Percentiles rank a stretch among this genome's conserved stretches.
Evolutionary conservation across 2,329 filamentous ascomycete genomes (phyloP).

Genomic region (Alternaria sp.): DNA sequence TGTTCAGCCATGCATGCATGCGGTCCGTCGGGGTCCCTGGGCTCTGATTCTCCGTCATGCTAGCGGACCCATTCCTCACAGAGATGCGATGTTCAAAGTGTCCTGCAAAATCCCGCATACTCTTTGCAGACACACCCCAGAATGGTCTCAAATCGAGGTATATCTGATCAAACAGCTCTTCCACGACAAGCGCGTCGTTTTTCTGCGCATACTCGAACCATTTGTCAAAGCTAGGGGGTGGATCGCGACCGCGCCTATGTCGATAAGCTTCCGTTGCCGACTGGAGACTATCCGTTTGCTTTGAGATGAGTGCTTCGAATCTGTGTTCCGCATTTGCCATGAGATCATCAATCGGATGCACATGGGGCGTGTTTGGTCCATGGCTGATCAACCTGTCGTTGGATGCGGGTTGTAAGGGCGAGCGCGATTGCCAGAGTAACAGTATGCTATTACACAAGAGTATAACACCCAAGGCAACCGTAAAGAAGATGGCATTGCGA

Average conservation of each 20-base stretch:
- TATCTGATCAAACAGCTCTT: slow-evolving; percentile 62
- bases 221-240: slow-evolving; percentile 60
- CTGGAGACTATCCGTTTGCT: slow-evolving; percentile 50
- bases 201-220: slow-evolving; percentile 59
- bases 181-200: slow-evolving; percentile 56
- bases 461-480: slow-evolving; percentile 65
- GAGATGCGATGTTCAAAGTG: slow-evolving; percentile 52
- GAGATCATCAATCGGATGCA: slow-evolving; percentile 53
- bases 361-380: background rate
- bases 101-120: slow-evolving; percentile 55
- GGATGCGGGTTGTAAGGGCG: slow-evolving; percentile 1
- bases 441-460: slow-evolving; percentile 65
- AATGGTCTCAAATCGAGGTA: slow-evolving; percentile 61
- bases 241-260: slow-evolving; percentile 57
- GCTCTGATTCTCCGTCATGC: slow-evolving; percentile 39
- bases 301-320: slow-evolving; percentile 42
- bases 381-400: background rate
- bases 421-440: slow-evolving; percentile 20
- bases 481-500: slow-evolving; percentile 65
- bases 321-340: slow-evolving; percentile 47
- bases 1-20: slow-evolving; percentile 54
- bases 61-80: slow-evolving; percentile 52
- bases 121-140: slow-evolving; percentile 56
- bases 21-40: slow-evolving; percentile 40
- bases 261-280: slow-evolving; percentile 56